A percentile compares a stretch with the other conserved stretches of the same genome.
phyloP scores from a whole-genome alignment of 2,329 filamentous ascomycete genomes.

The Fusarium sp. region DNA sequence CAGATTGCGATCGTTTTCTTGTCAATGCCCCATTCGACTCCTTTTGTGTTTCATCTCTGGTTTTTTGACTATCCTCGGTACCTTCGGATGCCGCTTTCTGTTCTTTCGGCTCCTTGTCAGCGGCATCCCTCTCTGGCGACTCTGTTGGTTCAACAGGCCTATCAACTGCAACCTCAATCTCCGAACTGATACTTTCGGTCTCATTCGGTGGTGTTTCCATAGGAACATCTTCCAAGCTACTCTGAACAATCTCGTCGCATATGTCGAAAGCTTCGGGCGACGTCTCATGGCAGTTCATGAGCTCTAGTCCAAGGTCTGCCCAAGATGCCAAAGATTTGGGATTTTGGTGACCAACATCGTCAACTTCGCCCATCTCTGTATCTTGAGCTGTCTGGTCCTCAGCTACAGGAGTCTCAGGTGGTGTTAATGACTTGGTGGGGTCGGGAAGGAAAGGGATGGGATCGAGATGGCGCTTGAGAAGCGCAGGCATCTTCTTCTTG shows the following conservation, averaged over 20 bases:
- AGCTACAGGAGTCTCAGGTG: constrained; percentile 42
- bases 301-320: constrained; percentile 53
- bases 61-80: constrained; percentile 47
- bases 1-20: constrained; percentile 73
- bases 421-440: constrained; percentile 58
- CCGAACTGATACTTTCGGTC: constrained; percentile 29
- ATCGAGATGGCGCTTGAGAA: constrained; percentile 69
- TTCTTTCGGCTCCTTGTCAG: constrained; percentile 27
- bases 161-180: constrained; percentile 20
- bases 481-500: constrained; percentile 63
- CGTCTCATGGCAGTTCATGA: constrained; percentile 53
- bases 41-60: constrained; percentile 51
- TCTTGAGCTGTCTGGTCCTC: constrained; percentile 34
- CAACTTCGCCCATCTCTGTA: constrained; percentile 37
- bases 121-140: constrained; percentile 13
- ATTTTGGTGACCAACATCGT: constrained; percentile 25
- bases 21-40: constrained; percentile 58
- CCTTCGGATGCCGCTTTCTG: constrained; percentile 44
- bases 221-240: constrained; percentile 45
- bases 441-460: constrained; percentile 73
- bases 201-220: constrained; percentile 42
- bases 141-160: constrained; percentile 20
- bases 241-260: constrained; percentile 50
- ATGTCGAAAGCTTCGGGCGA: constrained; percentile 48
- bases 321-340: constrained; percentile 49